These are phyloP conservation scores for Penicillium desertorum DNA, from an alignment of 495 filamentous ascomycete species.

Conservation along the genomic window DNA sequence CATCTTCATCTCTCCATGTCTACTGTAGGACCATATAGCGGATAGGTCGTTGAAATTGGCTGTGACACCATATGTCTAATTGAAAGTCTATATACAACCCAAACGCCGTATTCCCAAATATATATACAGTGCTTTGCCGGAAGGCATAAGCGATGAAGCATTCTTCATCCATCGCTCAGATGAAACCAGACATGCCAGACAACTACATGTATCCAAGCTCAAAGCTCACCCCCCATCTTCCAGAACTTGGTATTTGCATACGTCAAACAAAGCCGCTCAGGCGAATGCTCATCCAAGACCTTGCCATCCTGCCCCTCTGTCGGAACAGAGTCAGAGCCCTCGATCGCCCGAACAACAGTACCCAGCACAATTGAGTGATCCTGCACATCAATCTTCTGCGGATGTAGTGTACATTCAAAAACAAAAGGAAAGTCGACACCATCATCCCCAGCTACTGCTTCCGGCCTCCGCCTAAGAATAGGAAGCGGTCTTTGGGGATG, in stretches of 20 bases:
- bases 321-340: constrained; percentile 10
- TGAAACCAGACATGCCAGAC: not conserved
- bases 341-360: constrained; percentile 30
- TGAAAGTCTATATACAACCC: constrained; percentile 11
- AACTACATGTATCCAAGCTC: not conserved
- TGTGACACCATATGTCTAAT: constrained; percentile 1
- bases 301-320: not conserved
- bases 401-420: constrained; percentile 42
- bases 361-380: constrained; percentile 49
- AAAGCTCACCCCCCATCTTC: constrained; percentile 44
- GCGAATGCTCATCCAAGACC: constrained; percentile 16
- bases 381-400: constrained; percentile 40
- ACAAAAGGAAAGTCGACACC: constrained; percentile 39
- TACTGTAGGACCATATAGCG: not conserved
- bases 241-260: constrained; percentile 50
- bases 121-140: constrained; percentile 9
- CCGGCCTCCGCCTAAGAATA: constrained; percentile 29
- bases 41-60: not conserved
- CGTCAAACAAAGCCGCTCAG: constrained; percentile 37
- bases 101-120: not conserved
- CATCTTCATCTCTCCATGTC: not conserved
- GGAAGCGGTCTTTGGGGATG: constrained; percentile 28
- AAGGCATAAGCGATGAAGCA: constrained; percentile 11
- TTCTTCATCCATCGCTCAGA: not conserved
- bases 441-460: not conserved